Evolutionary conservation across 352 stramenopile species (phyloP).

Genomic region (Hyaloperonospora brassicae): DNA sequence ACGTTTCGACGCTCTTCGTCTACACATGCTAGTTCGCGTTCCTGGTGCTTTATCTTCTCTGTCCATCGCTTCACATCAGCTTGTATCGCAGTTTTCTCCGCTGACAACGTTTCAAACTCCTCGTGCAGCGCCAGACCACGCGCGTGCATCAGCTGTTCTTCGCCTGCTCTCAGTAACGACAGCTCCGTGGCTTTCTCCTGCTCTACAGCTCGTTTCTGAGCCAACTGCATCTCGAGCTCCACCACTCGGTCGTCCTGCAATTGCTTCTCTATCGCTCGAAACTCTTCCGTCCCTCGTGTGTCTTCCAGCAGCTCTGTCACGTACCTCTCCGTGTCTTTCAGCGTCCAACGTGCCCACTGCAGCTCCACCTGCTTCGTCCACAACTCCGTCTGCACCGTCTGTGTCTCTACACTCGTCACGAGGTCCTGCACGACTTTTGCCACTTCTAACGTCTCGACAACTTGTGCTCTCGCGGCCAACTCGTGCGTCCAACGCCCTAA

Average conservation of each 20-base stretch:
- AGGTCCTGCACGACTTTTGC: slow-evolving; percentile 27
- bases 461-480: slow-evolving; percentile 13
- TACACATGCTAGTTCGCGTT: slow-evolving; percentile 9
- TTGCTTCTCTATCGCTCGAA: slow-evolving; percentile 42
- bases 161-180: slow-evolving; percentile 20
- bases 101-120: slow-evolving; percentile 18
- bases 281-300: slow-evolving; percentile 26
- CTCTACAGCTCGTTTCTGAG: slow-evolving; percentile 32
- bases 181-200: slow-evolving; percentile 41
- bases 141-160: slow-evolving; percentile 20
- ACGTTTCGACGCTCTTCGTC: slow-evolving; percentile 24
- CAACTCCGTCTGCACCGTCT: slow-evolving; percentile 4
- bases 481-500: slow-evolving; percentile 16
- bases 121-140: slow-evolving; percentile 21
- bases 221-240: slow-evolving; percentile 43
- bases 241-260: slow-evolving; percentile 43
- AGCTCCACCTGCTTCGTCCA: slow-evolving; percentile 10
- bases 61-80: slow-evolving; percentile 19
- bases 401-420: slow-evolving; percentile 29
- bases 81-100: slow-evolving; percentile 20
- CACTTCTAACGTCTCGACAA: slow-evolving; percentile 28
- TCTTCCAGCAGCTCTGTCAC: slow-evolving; percentile 9
- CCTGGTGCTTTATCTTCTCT: slow-evolving; percentile 11
- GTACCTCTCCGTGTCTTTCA: slow-evolving; percentile 15
- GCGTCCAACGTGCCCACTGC: slow-evolving; percentile 13